Conservation (phyloP, 345 rosid genomes). For the Populus tremula region DNA sequence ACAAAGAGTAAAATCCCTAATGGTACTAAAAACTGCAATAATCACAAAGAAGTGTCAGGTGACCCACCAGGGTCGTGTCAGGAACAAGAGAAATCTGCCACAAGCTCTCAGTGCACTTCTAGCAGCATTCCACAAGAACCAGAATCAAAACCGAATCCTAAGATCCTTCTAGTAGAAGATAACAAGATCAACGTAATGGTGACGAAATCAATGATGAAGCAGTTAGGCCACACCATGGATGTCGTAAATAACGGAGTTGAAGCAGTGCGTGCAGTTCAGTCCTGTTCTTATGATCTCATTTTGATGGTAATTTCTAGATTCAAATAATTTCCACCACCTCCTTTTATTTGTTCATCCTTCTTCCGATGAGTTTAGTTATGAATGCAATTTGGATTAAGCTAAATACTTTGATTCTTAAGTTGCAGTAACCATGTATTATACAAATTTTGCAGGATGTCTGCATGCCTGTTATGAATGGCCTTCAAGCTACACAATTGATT, state of each 20-base stretch:
- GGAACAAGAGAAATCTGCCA: constrained; percentile 36
- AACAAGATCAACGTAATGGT: constrained; percentile 90
- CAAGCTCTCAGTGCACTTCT: constrained; percentile 24
- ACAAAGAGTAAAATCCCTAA: constrained; percentile 13
- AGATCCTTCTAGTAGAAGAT: constrained; percentile 94
- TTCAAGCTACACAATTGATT: constrained; percentile 84
- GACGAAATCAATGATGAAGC: constrained; percentile 81
- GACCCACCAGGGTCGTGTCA: constrained; percentile 34
- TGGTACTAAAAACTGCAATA: constrained; percentile 17
- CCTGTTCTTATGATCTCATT: constrained; percentile 60
- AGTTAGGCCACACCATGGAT: constrained; percentile 68
- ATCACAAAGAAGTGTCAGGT: constrained; percentile 29
- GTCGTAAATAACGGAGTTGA: constrained; percentile 79
- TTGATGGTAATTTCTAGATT: constrained; percentile 55
- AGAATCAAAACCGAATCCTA: constrained; percentile 47
- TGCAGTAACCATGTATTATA: background rate
- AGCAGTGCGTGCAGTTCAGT: constrained; percentile 65
- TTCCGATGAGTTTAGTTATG: background rate
- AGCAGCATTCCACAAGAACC: constrained; percentile 23
- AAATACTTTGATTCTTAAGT: background rate
- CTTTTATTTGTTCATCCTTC: background rate
- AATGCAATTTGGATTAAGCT: background rate
- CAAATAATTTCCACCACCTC: background rate
- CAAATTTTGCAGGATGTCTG: constrained; percentile 67
- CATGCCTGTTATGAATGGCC: constrained; percentile 95